Base-by-base conservation (phyloP, 2,329 filamentous ascomycete species). In the Fulvia fulva region DNA sequence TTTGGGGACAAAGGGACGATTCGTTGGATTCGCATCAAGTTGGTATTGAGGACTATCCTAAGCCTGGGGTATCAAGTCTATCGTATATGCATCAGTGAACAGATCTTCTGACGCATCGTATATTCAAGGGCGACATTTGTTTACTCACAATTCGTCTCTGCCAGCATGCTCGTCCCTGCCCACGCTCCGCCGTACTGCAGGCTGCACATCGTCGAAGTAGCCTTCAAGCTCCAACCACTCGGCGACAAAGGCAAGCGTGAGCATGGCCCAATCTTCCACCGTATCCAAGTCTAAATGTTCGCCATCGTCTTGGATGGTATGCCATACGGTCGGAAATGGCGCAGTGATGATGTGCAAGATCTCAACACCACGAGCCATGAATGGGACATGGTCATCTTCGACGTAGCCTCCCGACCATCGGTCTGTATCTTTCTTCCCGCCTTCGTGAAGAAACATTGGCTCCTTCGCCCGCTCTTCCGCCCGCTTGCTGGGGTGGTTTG, bases 361-460 rank as follows among this genome's bases (percentile, higher is more conserved):
- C 26, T 95, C 87, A 0, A 97, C 93, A 1, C 94, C 94, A 34
- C 90, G 83, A 34, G 78, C 78, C 81, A 97, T 85, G 68, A 99
- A 99, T 0, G 94, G 94, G 5, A 97, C 74, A 72, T 99, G 94
- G 69, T 99, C 94, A 71, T 99, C 94, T 62, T 86, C 84, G 14
- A 78, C 74, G 70, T 44, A 74, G 59, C 74, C 85, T 47, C 72
- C 80, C 55, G 70, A 71, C 74, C 67, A 89, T 81, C 32, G 76
- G 51, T 78, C 69, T 1, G 73, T 62, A 11, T 73, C 70, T 23
- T 70, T 71, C 72, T 87, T 90, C 21, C 79, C 76, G 1, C 76
- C 70, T 44, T 95, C 87, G 6, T 81, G 76, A 4, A 97, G 77
- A 70, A 96, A 96, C 58, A 63, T 63, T 0, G 63, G 59, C 23